A percentile compares a stretch with the other conserved stretches of the same genome.
Conservation (phyloP, 208 protist genomes). For the Leishmania amazonensis region DNA sequence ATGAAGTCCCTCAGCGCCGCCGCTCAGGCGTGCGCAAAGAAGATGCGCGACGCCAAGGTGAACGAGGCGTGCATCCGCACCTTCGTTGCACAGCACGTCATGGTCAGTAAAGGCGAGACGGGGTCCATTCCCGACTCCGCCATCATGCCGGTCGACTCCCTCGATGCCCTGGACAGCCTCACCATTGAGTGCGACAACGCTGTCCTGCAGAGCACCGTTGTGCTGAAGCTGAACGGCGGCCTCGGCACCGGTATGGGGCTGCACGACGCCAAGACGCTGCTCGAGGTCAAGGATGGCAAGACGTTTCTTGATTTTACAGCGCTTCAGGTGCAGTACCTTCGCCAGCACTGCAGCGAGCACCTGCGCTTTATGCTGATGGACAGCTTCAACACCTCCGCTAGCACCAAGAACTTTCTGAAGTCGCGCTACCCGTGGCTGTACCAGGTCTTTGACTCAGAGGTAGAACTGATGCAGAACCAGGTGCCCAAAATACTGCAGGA, state of each 20-base stretch:
- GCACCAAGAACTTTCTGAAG: conserved; percentile 83
- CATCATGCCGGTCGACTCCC: conserved; percentile 46
- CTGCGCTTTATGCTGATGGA: conserved; percentile 99
- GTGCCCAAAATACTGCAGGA: conserved; percentile 82
- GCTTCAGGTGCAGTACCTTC: conserved; percentile 93
- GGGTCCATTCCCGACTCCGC: conserved; percentile 57
- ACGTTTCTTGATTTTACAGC: conserved; percentile 99
- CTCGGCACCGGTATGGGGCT: conserved; percentile 94
- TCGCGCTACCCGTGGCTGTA: conserved; percentile 52
- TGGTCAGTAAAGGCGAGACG: conserved; percentile 48
- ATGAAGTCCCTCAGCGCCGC: conserved; percentile 38
- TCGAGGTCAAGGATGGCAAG: conserved; percentile 90
- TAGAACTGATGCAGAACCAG: conserved; percentile 86
- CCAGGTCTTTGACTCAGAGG: conserved; percentile 57
- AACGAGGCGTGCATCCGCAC: conserved; percentile 65
- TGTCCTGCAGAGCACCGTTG: conserved; percentile 86
- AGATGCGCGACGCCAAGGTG: conserved; percentile 68
- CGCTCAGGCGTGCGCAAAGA: conserved; percentile 57
- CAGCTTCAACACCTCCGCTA: conserved; percentile 97
- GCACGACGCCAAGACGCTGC: conserved; percentile 87
- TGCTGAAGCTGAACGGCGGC: conserved; percentile 98
- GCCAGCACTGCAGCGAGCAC: conserved; percentile 76
- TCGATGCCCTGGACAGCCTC: conserved; percentile 48
- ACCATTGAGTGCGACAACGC: conserved; percentile 20
- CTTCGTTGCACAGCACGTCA: conserved; percentile 62